A percentile compares a stretch with the other conserved stretches of the same genome.
These are phyloP conservation scores for Eutrema salsugineum DNA, from an alignment of 441 rosid genomes.

Conservation along the genomic window DNA sequence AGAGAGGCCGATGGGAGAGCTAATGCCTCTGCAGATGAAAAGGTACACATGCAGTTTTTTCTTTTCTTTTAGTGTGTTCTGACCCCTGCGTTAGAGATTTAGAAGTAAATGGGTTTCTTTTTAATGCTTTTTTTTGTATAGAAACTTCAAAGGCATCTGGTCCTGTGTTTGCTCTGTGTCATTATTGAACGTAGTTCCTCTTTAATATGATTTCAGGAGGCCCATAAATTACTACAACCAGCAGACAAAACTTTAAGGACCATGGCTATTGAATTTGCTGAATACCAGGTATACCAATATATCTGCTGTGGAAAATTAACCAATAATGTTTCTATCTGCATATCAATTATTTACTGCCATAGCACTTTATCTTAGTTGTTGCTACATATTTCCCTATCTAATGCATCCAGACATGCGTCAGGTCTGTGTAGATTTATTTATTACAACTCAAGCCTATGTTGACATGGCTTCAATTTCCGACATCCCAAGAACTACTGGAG, in stretches of 20 bases:
- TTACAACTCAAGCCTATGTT: constrained; percentile 77
- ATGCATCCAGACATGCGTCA: constrained; percentile 29
- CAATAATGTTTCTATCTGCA: background rate
- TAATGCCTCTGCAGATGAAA: constrained; percentile 75
- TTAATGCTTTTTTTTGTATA: constrained; percentile 5
- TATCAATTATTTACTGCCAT: background rate
- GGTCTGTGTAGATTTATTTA: constrained; percentile 92
- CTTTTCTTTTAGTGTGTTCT: background rate
- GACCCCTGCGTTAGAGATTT: background rate
- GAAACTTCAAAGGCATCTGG: constrained; percentile 1
- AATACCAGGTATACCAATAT: constrained; percentile 63
- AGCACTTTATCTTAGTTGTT: background rate
- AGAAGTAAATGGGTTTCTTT: background rate
- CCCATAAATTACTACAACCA: constrained; percentile 86
- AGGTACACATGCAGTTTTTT: constrained; percentile 42
- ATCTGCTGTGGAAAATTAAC: background rate
- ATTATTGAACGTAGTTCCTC: background rate
- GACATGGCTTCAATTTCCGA: constrained; percentile 88
- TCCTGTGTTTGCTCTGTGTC: background rate
- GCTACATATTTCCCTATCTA: background rate
- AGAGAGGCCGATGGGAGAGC: constrained; percentile 97
- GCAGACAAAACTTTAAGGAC: constrained; percentile 84
- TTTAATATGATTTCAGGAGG: constrained; percentile 54
- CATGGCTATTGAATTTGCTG: constrained; percentile 96
- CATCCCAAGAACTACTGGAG: constrained; percentile 91